Conservation (phyloP, 805 yeast species). For the Kuraishia hungarica region DNA sequence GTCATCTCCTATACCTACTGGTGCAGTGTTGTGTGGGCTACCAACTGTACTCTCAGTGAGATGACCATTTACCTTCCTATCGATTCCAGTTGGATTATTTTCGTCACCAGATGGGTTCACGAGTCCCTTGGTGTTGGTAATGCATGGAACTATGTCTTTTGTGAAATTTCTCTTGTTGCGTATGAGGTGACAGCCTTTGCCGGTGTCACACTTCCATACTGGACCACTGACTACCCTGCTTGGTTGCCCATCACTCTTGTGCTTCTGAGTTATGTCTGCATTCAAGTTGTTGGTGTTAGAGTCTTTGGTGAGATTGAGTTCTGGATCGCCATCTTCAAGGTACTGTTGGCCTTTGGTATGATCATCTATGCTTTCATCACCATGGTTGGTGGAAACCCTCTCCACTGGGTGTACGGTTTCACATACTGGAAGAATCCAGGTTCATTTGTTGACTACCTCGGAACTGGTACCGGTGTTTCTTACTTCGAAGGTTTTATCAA, state of each 20-base stretch:
- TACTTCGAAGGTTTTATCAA: conserved; percentile 36
- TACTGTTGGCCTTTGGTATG: conserved; percentile 54
- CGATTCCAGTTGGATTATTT: conserved; percentile 36
- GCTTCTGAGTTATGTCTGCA: conserved; percentile 29
- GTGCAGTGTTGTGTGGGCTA: conserved; percentile 32
- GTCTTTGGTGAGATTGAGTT: conserved; percentile 48
- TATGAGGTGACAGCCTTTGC: conserved; percentile 34
- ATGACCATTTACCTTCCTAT: conserved; percentile 39
- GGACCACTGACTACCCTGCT: conserved; percentile 37
- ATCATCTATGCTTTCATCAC: conserved; percentile 48
- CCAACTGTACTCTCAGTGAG: conserved; percentile 36
- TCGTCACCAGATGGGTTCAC: conserved; percentile 39
- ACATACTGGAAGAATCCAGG: conserved; percentile 20
- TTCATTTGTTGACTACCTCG: conserved; percentile 21
- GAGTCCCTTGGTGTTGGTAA: conserved; percentile 35
- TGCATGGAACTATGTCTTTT: conserved; percentile 43
- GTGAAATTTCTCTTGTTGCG: conserved; percentile 38
- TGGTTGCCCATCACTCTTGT: conserved; percentile 36
- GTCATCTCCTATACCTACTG: conserved; percentile 30
- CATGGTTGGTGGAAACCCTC: conserved; percentile 61
- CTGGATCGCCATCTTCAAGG: conserved; percentile 60
- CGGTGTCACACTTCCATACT: conserved; percentile 36
- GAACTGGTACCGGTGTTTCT: conserved; percentile 25
- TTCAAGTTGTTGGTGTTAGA: conserved; percentile 37
- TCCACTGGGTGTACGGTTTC: conserved; percentile 14